Evolutionary conservation across 1,284 basidiomycete species (phyloP), one percentile per base, ranked within the genome.

Genomic region (Ceratobasidium sp.): DNA sequence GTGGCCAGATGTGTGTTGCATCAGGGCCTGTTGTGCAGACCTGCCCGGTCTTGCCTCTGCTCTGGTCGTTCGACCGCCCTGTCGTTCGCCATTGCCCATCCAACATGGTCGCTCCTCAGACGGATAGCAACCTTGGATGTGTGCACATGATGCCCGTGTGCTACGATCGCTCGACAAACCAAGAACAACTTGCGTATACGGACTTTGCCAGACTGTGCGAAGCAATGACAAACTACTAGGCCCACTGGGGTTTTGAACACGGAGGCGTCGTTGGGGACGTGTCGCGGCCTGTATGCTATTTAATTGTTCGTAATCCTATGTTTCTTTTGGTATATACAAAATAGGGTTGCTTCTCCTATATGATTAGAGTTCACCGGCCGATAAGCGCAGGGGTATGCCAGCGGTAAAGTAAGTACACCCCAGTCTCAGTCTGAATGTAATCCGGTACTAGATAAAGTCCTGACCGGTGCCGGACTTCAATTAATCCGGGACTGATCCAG

Each of bases 71-170:
- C 13, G 44, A 64, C 46, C 71, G 46, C 10, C 46, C 46, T 10
- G 46, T 49, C 12, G 12, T 49, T 10, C 46, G 46, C 18, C 46
- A 18, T 18, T 10, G 46, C 46, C 46, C 46, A 49, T 49, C 46
- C 12, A 18, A 49, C 12, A 49, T 49, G 46, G 46, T 49, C 46
- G 46, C 46, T 12, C 46, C 46, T 18, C 72, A 76, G 61, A 76
- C 49, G 2, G 61, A 66, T n/a, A 66, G 71, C 20, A 73, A 66
- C 72, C 51, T 76, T 46, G 72, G 72, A 26, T 76, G 61, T 28
- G 61, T 23, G 9, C 72, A 76, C 20, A 49, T 56, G 23, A 46
- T 49, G 3, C 20, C 60, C 20, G n/a, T 76, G 13, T 76, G 49
- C 40, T 46, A 51, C 42, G 49, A 76, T 15, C 28, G 42, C 20